phyloP scores from a whole-genome alignment of 805 yeast species.

The Myxozyma lipomycoides region DNA sequence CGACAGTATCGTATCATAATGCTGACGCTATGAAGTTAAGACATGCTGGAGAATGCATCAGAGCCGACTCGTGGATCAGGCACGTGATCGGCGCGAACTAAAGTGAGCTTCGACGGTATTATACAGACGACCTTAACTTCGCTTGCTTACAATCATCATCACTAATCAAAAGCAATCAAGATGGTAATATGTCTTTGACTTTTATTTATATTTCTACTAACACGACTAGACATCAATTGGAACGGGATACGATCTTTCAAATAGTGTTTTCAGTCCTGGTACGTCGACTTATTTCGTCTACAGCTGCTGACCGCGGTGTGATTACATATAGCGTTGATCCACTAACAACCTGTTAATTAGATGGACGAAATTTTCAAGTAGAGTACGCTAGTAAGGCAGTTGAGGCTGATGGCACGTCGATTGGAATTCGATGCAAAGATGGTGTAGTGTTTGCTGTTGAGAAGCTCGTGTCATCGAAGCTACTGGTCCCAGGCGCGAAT shows the following conservation, averaged over 20 bases:
- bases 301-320: background rate
- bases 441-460: slow-evolving; percentile 98
- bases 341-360: slow-evolving; percentile 38
- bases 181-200: too few species aligned
- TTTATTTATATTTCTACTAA: background rate
- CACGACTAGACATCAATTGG: slow-evolving; percentile 71
- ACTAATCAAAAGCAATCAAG: too few species aligned
- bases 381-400: slow-evolving; percentile 98
- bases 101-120: too few species aligned
- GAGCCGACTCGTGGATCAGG: too few species aligned
- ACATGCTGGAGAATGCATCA: too few species aligned
- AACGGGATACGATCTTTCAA: slow-evolving; percentile 97
- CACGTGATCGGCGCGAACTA: too few species aligned
- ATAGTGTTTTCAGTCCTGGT: slow-evolving; percentile 86
- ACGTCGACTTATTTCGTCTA: slow-evolving; percentile 28
- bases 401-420: slow-evolving; percentile 92
- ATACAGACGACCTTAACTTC: too few species aligned
- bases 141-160: too few species aligned
- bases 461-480: slow-evolving; percentile 78
- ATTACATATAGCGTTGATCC: background rate
- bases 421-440: slow-evolving; percentile 87
- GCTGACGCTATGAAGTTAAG: too few species aligned
- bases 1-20: too few species aligned
- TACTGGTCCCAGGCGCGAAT: slow-evolving; percentile 85
- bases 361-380: slow-evolving; percentile 93